Evolutionary conservation across 345 rosid genomes (phyloP).

Genomic region (Eucalyptus erythrocorys): DNA sequence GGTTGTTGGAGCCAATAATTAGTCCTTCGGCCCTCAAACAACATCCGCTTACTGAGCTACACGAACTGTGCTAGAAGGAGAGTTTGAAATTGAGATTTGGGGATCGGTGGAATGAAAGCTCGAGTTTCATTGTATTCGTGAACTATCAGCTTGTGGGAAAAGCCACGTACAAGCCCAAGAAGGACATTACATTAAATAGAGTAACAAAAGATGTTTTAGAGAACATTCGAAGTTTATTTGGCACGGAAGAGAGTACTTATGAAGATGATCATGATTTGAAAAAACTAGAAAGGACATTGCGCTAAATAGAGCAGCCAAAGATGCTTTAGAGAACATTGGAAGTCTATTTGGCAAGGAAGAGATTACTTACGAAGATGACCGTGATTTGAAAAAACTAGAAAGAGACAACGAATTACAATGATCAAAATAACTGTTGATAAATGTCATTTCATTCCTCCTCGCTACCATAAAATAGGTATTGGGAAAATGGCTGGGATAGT

Average conservation of each 20-base stretch:
- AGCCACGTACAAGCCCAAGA: slow-evolving; percentile 19
- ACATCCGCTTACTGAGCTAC: slow-evolving; percentile 34
- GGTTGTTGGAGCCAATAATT: slow-evolving; percentile 48
- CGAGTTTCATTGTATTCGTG: slow-evolving; percentile 15
- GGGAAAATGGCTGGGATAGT: fast-evolving
- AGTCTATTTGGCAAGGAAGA: neutral
- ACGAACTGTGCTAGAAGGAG: slow-evolving; percentile 47
- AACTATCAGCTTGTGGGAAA: slow-evolving; percentile 22
- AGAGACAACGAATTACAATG: neutral
- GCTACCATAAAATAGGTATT: neutral
- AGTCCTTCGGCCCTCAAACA: slow-evolving; percentile 6
- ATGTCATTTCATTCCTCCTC: neutral
- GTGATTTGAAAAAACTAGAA: neutral
- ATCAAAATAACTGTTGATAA: neutral
- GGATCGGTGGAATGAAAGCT: slow-evolving; percentile 30
- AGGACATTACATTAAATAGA: slow-evolving; percentile 36
- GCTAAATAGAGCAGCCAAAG: slow-evolving; percentile 40
- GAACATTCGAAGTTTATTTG: slow-evolving; percentile 2
- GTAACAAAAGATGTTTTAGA: slow-evolving; percentile 53
- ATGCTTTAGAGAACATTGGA: slow-evolving; percentile 31
- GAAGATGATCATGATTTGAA: neutral
- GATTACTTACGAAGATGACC: neutral
- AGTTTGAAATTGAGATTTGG: slow-evolving; percentile 30
- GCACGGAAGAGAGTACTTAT: neutral
- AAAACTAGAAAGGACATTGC: slow-evolving; percentile 12